Percentiles rank a stretch among this genome's conserved stretches.
These are phyloP conservation scores for Microbotryomycetes sp. DNA, from an alignment of 1,284 basidiomycete species.

Conservation along the genomic window DNA sequence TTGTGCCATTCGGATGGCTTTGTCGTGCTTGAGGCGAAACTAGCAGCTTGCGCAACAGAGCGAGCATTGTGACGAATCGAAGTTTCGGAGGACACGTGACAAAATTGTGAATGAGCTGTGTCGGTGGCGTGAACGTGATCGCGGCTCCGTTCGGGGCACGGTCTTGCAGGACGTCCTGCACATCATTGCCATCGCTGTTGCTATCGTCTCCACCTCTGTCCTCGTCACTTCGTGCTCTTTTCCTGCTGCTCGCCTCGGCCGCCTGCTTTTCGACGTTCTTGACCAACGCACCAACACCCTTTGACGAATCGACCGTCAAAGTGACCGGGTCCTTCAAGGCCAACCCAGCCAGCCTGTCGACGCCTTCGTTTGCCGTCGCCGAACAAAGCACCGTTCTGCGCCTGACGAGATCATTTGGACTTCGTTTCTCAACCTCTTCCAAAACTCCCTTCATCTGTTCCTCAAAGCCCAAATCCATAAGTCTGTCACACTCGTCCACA, in stretches of 20 bases:
- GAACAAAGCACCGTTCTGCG: slow-evolving; percentile 82
- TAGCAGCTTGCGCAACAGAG: slow-evolving; percentile 69
- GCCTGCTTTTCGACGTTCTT: neutral
- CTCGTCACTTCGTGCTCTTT: neutral
- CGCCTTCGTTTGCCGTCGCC: slow-evolving; percentile 90
- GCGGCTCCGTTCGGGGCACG: slow-evolving; percentile 4
- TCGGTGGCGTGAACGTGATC: slow-evolving; percentile 70
- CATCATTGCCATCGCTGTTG: neutral
- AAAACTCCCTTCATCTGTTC: slow-evolving; percentile 63
- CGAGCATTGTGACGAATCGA: slow-evolving; percentile 80
- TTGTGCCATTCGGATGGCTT: slow-evolving; percentile 41
- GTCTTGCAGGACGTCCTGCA: neutral
- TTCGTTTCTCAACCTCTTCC: slow-evolving; percentile 58
- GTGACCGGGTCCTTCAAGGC: slow-evolving; percentile 56
- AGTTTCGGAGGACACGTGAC: slow-evolving; percentile 88
- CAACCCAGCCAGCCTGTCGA: slow-evolving; percentile 83
- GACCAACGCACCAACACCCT: neutral
- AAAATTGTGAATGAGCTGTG: slow-evolving; percentile 90
- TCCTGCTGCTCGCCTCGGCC: slow-evolving; percentile 5
- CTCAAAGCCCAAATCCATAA: slow-evolving; percentile 56
- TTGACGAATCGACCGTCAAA: slow-evolving; percentile 51
- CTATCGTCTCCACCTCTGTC: slow-evolving; percentile 10
- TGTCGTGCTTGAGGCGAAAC: slow-evolving; percentile 2
- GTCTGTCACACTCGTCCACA: slow-evolving; percentile 90
- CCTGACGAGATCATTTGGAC: slow-evolving; percentile 34